Evolutionary conservation across 2,329 filamentous ascomycete species (phyloP).

Genomic region (Penicillium sp.): DNA sequence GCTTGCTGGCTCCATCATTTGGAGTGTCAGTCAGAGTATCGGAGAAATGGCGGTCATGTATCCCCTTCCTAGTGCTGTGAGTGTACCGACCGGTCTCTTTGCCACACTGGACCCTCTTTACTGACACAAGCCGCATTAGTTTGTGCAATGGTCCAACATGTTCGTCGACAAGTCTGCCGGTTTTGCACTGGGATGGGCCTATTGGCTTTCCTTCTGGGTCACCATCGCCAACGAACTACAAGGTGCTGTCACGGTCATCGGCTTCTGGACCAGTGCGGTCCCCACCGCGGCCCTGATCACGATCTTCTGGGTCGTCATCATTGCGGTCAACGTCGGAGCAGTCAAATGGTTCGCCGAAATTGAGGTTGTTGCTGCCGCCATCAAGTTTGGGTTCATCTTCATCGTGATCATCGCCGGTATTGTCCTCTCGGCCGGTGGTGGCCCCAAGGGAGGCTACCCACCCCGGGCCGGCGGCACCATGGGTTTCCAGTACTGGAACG

Average conservation of each 20-base stretch:
- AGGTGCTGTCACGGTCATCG: slow-evolving; percentile 42
- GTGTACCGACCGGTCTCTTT: not conserved
- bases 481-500: slow-evolving; percentile 40
- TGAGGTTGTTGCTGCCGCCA: slow-evolving; percentile 45
- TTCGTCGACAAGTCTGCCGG: slow-evolving; percentile 46
- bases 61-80: slow-evolving; percentile 42
- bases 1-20: slow-evolving; percentile 5
- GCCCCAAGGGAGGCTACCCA: slow-evolving; percentile 31
- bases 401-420: slow-evolving; percentile 47
- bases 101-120: too few species aligned
- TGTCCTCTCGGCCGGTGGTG: slow-evolving; percentile 48
- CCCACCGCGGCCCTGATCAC: slow-evolving; percentile 47
- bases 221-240: slow-evolving; percentile 47
- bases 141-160: slow-evolving; percentile 49
- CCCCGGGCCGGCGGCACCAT: slow-evolving; percentile 24
- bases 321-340: slow-evolving; percentile 44
- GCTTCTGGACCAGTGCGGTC: slow-evolving; percentile 46
- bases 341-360: slow-evolving; percentile 49
- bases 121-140: slow-evolving; percentile 17
- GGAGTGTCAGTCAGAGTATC: slow-evolving; percentile 6
- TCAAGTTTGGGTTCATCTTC: slow-evolving; percentile 51
- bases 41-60: slow-evolving; percentile 34
- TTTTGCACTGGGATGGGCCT: slow-evolving; percentile 50
- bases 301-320: slow-evolving; percentile 47
- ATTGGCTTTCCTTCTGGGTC: slow-evolving; percentile 48